These are phyloP conservation scores for Plantago lanceolata DNA, from an alignment of 305 asterid species.

Conservation along the genomic window DNA sequence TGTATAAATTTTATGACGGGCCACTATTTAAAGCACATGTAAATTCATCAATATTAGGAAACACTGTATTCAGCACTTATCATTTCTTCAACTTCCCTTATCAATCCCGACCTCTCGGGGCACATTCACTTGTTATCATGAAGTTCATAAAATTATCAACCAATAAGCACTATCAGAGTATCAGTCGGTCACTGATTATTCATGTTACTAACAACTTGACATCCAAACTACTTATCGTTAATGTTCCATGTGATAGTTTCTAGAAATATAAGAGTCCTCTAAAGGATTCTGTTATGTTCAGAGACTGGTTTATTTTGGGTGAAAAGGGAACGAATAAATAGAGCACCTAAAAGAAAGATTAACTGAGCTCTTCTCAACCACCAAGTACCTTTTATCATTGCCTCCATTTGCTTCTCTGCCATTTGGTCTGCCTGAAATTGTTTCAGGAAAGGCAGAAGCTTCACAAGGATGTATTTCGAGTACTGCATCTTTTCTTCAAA, in stretches of 20 bases:
- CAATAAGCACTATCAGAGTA: not conserved
- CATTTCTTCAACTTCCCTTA: not conserved
- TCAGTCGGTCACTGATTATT: not conserved
- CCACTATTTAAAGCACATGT: not conserved
- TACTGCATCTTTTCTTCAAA: constrained; percentile 39
- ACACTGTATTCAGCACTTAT: not conserved
- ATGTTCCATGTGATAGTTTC: not conserved
- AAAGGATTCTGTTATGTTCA: not conserved
- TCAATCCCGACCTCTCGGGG: not conserved
- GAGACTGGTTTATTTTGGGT: not conserved
- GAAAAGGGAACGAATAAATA: not conserved
- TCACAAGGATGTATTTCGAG: constrained; percentile 41
- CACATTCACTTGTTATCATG: not conserved
- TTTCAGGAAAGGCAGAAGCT: constrained; percentile 59
- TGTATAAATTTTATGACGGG: not conserved
- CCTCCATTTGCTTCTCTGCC: constrained; percentile 60
- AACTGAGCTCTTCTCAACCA: not conserved
- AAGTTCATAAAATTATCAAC: not conserved
- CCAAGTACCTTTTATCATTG: constrained; percentile 49
- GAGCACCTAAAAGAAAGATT: no score
- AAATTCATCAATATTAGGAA: constrained; percentile 2
- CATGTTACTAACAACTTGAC: no score
- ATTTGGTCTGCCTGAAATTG: constrained; percentile 45
- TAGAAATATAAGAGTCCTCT: not conserved
- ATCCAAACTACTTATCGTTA: not conserved